These are phyloP conservation scores for Zygosaccharomyces bailii DNA, from an alignment of 805 yeast genomes.

Conservation along the genomic window DNA sequence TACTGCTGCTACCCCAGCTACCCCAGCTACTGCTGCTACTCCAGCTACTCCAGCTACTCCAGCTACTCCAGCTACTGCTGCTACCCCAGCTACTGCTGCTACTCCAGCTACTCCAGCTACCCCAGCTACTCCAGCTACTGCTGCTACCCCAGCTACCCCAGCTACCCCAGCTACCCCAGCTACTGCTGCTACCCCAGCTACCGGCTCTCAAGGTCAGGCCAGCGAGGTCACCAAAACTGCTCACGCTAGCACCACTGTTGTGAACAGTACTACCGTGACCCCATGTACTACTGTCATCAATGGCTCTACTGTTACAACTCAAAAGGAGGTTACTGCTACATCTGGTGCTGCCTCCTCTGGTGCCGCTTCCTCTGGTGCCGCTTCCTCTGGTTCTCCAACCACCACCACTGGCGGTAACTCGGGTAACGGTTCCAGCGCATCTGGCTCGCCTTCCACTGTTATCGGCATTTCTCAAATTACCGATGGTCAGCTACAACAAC, in stretches of 20 bases:
- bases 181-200: slow-evolving; percentile 1
- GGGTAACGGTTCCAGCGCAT: neutral
- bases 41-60: neutral
- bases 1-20: slow-evolving; percentile 1
- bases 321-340: slow-evolving; percentile 4
- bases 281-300: slow-evolving; percentile 3
- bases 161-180: neutral
- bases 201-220: slow-evolving; percentile 2
- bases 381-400: slow-evolving; percentile 30
- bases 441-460: slow-evolving; percentile 20
- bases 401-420: slow-evolving; percentile 30
- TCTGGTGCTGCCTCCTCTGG: slow-evolving; percentile 22
- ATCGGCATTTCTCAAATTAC: slow-evolving; percentile 35
- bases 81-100: neutral
- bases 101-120: neutral
- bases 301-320: slow-evolving; percentile 4
- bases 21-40: neutral
- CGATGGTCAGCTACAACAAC: slow-evolving; percentile 56
- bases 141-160: neutral
- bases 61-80: slow-evolving; percentile 3
- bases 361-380: slow-evolving; percentile 16
- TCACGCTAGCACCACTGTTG: slow-evolving; percentile 4
- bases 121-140: neutral
- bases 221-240: slow-evolving; percentile 7
- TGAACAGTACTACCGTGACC: slow-evolving; percentile 6